Base-by-base conservation (phyloP, 129 eudicot genomes). In the Kitagawia praeruptora region DNA sequence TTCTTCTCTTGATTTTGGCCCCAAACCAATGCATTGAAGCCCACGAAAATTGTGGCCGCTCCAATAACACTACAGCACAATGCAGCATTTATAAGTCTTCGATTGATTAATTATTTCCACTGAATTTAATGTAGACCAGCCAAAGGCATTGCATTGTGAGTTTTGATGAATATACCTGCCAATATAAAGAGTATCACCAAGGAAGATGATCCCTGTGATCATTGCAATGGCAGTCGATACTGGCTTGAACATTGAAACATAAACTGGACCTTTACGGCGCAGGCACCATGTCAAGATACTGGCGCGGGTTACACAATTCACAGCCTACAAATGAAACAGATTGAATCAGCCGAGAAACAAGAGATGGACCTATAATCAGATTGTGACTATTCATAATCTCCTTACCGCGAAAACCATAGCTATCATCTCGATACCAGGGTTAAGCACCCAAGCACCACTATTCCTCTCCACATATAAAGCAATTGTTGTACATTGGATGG, bases 191-290 rank as follows among this genome's bases (percentile, higher is more conserved):
- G 75, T 14, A 31, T 70, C 75, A 38, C 75, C 46, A 34, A 70
- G 75, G 9, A 70, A 70, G n/a, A 70, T 38, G 12, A 70, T 38
- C 25, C 75, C 75, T 0, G 45, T 31, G 44, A 70, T 12, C 44
- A 70, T 18, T 48, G 74, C 74, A 70, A 70, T 70, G 74, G 21
- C 74, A 13, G 45, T 70, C 23, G 44, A 34, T 18, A 70, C n/a
- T 14, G 74, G 74, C 42, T 70, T 70, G 42, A 70, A 70, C 74
- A 70, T 69, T 70, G 75, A 34, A 1, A 70, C 46, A 4, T 70
- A 70, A 15, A 70, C 45, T 16, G 75, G 75, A 34, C 75, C 75
- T 47, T 70, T 70, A 5, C 21, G 4, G 23, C 6, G 75, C 46
- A 70, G 45, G 75, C 75, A 70, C 46, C 75, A 70, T 70, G 45